These are phyloP conservation scores for Ceraceosorus bombacis DNA, from an alignment of 1,284 basidiomycete species.

Conservation along the genomic window DNA sequence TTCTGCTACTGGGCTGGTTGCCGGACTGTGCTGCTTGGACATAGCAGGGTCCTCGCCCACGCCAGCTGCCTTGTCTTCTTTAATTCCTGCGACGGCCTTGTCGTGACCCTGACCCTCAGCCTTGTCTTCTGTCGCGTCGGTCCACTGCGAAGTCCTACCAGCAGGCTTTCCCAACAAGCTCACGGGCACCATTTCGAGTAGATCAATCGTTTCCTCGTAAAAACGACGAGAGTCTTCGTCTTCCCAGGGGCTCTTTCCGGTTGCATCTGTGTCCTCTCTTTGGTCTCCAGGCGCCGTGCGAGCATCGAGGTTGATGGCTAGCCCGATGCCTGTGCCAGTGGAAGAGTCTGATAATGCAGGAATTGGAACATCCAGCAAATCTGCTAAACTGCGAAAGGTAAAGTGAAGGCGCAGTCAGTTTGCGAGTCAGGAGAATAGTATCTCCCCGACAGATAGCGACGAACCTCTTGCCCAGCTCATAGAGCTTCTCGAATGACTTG, in stretches of 20 bases:
- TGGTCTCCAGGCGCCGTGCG: constrained; percentile 52
- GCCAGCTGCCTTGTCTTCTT: constrained; percentile 10
- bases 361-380: constrained; percentile 71
- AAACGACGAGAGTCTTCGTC: constrained; percentile 93
- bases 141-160: constrained; percentile 4
- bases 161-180: constrained; percentile 61
- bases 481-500: constrained; percentile 80
- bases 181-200: constrained; percentile 82
- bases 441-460: constrained; percentile 38
- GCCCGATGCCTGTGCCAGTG: constrained; percentile 49
- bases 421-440: too few species aligned
- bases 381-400: constrained; percentile 59
- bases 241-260: constrained; percentile 77
- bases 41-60: constrained; percentile 25
- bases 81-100: constrained; percentile 25
- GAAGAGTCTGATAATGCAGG: constrained; percentile 72
- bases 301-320: constrained; percentile 52
- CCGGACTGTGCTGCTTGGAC: neutral
- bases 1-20: neutral
- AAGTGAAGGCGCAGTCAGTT: too few species aligned
- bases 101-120: constrained; percentile 2
- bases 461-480: constrained; percentile 24
- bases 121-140: constrained; percentile 14
- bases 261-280: constrained; percentile 31
- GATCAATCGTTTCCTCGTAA: constrained; percentile 85